Percentiles rank a stretch among this genome's conserved stretches.
phyloP scores from a whole-genome alignment of 306 rosid species.

The Vigna hirtella region DNA sequence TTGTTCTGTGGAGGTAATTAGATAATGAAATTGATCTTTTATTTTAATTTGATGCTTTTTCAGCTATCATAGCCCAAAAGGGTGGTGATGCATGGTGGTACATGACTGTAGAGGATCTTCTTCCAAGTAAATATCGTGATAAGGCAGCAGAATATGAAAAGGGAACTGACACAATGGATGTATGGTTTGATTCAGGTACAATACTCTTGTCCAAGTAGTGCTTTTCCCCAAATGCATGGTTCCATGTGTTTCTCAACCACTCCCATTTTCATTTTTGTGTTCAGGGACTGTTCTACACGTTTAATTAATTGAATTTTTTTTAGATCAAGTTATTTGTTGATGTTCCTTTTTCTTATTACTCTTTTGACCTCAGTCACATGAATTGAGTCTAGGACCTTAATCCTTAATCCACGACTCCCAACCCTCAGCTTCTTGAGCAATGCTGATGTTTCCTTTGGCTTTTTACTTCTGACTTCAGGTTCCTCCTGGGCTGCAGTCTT shows the following conservation, averaged over 20 bases:
- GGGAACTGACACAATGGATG: constrained; percentile 99
- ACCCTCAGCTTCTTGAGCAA: constrained; percentile 33
- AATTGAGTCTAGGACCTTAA: constrained; percentile 37
- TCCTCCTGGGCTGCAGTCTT: constrained; percentile 99
- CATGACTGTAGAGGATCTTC: constrained; percentile 93
- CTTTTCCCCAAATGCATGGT: constrained; percentile 6
- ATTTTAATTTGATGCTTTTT: constrained; percentile 40
- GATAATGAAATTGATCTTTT: constrained; percentile 34
- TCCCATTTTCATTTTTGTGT: constrained; percentile 5
- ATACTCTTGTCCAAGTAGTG: constrained; percentile 23
- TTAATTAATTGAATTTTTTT: constrained; percentile 32
- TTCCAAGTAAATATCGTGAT: constrained; percentile 77
- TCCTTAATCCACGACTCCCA: constrained; percentile 1
- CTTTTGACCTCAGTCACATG: constrained; percentile 8
- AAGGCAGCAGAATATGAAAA: constrained; percentile 91
- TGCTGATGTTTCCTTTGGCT: constrained; percentile 22
- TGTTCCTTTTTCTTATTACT: not conserved
- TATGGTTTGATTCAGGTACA: constrained; percentile 99
- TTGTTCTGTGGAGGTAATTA: constrained; percentile 32
- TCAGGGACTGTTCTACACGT: constrained; percentile 20
- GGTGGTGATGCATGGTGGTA: constrained; percentile 99
- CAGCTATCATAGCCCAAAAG: constrained; percentile 89
- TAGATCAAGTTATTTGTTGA: constrained; percentile 20
- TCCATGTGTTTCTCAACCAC: constrained; percentile 23
- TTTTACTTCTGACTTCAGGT: constrained; percentile 65